phyloP scores from a whole-genome alignment of 345 rosid species.

The Acer yangbiense region DNA sequence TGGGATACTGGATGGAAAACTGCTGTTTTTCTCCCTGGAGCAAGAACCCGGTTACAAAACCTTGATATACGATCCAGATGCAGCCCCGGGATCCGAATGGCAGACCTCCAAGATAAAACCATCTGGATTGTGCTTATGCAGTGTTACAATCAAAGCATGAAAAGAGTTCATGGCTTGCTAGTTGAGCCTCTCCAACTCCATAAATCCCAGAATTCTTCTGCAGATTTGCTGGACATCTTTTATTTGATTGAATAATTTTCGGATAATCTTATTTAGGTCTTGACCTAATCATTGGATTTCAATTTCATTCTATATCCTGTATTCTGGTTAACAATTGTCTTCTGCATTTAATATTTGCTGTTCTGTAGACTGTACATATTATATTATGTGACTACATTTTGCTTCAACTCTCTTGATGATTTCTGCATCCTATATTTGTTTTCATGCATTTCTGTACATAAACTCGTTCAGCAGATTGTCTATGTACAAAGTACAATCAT shows the following conservation, averaged over 20 bases:
- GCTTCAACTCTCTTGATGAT: background rate
- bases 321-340: background rate
- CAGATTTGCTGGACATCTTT: background rate
- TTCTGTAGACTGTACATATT: too few species aligned
- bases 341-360: background rate
- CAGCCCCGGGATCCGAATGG: constrained; percentile 76
- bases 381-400: too few species aligned
- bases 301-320: background rate
- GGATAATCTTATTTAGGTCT: background rate
- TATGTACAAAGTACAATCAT: too few species aligned
- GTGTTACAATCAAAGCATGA: constrained; percentile 79
- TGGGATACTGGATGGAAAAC: constrained; percentile 75
- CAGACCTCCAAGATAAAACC: constrained; percentile 63
- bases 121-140: constrained; percentile 68
- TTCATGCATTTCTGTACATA: too few species aligned
- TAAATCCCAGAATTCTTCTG: background rate
- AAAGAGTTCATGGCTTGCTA: background rate
- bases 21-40: constrained; percentile 64
- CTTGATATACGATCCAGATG: constrained; percentile 73
- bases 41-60: constrained; percentile 55
- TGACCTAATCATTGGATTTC: background rate
- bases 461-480: background rate
- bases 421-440: too few species aligned
- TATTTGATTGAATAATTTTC: background rate
- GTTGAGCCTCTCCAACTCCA: background rate